Percentiles rank a stretch among this genome's conserved stretches.
phyloP scores from a whole-genome alignment of 495 filamentous ascomycete genomes.

The Penicillium bialowiezense region DNA sequence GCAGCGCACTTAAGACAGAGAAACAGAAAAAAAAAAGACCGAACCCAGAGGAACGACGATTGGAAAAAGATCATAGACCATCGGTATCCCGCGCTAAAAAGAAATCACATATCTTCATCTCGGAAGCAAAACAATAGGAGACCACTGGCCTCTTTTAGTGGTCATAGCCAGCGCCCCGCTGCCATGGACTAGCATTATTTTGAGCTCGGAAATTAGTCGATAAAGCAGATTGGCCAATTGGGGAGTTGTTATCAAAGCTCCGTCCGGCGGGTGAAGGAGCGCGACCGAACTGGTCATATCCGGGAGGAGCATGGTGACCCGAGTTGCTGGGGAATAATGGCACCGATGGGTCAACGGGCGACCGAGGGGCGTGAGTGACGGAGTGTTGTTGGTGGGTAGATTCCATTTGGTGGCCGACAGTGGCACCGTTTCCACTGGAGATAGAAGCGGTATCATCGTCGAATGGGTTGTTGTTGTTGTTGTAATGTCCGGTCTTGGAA shows the following conservation, averaged over 20 bases:
- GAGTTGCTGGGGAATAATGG: slow-evolving; percentile 57
- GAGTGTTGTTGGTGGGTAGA: slow-evolving; percentile 9
- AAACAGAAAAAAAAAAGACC: slow-evolving; percentile 14
- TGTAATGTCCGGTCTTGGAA: slow-evolving; percentile 64
- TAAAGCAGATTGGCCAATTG: slow-evolving; percentile 27
- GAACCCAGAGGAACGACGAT: slow-evolving; percentile 16
- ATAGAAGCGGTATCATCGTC: slow-evolving; percentile 78
- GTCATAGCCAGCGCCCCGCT: slow-evolving; percentile 65
- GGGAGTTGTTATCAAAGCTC: slow-evolving; percentile 29
- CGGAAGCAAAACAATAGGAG: slow-evolving; percentile 23
- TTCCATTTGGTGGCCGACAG: slow-evolving; percentile 29
- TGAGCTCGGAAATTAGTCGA: slow-evolving; percentile 42
- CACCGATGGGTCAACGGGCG: slow-evolving; percentile 62
- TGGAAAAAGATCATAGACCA: slow-evolving; percentile 29
- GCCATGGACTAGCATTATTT: slow-evolving; percentile 63
- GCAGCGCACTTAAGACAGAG: slow-evolving; percentile 9
- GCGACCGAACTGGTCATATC: slow-evolving; percentile 32
- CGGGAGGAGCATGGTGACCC: slow-evolving; percentile 31
- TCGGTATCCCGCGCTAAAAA: slow-evolving; percentile 33
- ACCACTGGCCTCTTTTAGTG: slow-evolving; percentile 39
- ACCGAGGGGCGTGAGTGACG: slow-evolving; percentile 32
- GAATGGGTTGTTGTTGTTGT: slow-evolving; percentile 65
- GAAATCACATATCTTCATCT: slow-evolving; percentile 46
- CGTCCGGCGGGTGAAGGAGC: slow-evolving; percentile 36
- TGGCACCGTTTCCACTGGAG: slow-evolving; percentile 45